These are phyloP conservation scores for Rubia balearica DNA, from an alignment of 305 asterid genomes.

Conservation along the genomic window DNA sequence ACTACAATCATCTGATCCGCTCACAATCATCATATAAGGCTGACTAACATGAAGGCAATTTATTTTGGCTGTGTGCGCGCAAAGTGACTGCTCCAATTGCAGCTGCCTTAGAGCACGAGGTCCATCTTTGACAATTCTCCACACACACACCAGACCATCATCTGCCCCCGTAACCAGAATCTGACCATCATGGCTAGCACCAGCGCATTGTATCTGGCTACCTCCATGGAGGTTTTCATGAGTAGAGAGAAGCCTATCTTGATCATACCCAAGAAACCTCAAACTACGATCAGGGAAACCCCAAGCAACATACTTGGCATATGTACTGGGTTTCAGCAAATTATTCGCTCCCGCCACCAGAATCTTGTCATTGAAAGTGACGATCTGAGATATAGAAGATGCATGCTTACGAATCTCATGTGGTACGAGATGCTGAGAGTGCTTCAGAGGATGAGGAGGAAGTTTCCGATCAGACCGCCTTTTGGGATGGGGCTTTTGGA, in stretches of 20 bases:
- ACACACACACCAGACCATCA: slow-evolving; percentile 75
- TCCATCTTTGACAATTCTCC: slow-evolving; percentile 73
- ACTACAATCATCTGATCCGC: slow-evolving; percentile 92
- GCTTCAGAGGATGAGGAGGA: slow-evolving; percentile 75
- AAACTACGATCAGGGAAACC: slow-evolving; percentile 96
- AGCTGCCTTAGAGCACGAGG: slow-evolving; percentile 63
- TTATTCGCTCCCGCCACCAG: slow-evolving; percentile 68
- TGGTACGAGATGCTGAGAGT: slow-evolving; percentile 62
- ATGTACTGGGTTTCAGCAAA: slow-evolving; percentile 80
- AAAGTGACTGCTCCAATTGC: slow-evolving; percentile 73
- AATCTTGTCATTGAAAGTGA: slow-evolving; percentile 63
- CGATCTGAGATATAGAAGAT: slow-evolving; percentile 75
- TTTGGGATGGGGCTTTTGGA: slow-evolving; percentile 81
- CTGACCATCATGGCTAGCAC: slow-evolving; percentile 92
- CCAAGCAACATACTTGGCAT: slow-evolving; percentile 78
- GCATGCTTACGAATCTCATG: slow-evolving; percentile 75
- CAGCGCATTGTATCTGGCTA: slow-evolving; percentile 80
- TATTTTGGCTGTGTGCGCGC: slow-evolving; percentile 80
- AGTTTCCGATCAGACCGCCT: slow-evolving; percentile 74
- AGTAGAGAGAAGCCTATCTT: slow-evolving; percentile 86
- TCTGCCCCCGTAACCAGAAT: slow-evolving; percentile 87
- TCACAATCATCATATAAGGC: slow-evolving; percentile 95
- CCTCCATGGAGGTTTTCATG: slow-evolving; percentile 98
- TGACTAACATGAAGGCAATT: slow-evolving; percentile 88
- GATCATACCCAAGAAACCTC: slow-evolving; percentile 80